Conservation (phyloP, 768 basidiomycete species). For the Lactarius pseudohatsudake region DNA sequence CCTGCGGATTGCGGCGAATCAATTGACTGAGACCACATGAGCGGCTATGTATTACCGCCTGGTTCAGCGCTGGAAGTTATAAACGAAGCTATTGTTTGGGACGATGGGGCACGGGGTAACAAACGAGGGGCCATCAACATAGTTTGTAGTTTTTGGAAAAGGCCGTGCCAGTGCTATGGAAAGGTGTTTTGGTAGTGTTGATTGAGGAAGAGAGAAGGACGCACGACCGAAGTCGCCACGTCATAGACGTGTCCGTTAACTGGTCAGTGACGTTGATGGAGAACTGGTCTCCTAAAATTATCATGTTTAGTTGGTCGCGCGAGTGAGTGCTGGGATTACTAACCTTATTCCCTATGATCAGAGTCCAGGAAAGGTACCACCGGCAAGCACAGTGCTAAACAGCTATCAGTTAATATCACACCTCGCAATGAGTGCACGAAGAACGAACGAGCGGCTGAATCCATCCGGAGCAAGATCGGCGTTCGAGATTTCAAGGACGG, state of each 20-base stretch:
- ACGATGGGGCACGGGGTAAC: constrained; percentile 50
- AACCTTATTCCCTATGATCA: constrained; percentile 43
- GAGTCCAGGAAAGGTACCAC: constrained; percentile 48
- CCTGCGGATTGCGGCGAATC: constrained; percentile 17
- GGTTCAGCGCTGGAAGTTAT: constrained; percentile 40
- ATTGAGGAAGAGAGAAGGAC: constrained; percentile 24
- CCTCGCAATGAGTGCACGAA: neutral
- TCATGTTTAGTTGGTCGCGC: constrained; percentile 31
- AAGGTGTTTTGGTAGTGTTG: constrained; percentile 2
- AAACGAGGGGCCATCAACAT: constrained; percentile 45
- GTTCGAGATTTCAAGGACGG: constrained; percentile 32
- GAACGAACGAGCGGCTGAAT: constrained; percentile 27
- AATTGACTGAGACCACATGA: constrained; percentile 26
- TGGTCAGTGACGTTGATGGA: constrained; percentile 46
- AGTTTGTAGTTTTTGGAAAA: constrained; percentile 45
- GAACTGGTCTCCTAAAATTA: constrained; percentile 39
- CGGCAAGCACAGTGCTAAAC: constrained; percentile 46
- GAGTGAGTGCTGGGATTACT: neutral
- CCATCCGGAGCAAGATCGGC: constrained; percentile 33
- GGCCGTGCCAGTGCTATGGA: constrained; percentile 55
- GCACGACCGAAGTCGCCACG: constrained; percentile 50
- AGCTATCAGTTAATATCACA: neutral
- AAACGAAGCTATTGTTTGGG: constrained; percentile 43
- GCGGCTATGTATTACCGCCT: constrained; percentile 38
- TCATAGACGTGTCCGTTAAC: constrained; percentile 50